Evolutionary conservation across 2,329 filamentous ascomycete genomes (phyloP), one percentile per base, ranked within the genome.

Genomic region (Hawksworthiomyces lignivorus): DNA sequence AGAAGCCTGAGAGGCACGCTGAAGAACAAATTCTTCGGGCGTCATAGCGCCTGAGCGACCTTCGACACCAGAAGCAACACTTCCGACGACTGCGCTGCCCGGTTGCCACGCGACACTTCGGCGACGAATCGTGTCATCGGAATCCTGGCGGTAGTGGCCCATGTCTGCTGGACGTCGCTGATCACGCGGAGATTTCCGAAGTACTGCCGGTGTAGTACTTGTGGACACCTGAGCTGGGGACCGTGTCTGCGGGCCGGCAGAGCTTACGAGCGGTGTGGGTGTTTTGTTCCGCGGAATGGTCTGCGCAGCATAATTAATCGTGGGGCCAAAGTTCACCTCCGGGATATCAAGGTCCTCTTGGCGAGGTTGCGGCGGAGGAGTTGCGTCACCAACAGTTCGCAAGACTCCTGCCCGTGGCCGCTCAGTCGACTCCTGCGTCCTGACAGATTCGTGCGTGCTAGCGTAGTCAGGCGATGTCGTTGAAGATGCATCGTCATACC

Each of bases 301-400:
- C 33, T 54, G 48, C 11, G 62, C 64, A 26, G 57, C 63, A 44
- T 87, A 82, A 46, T 84, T 82, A 52, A 86, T 65, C 0, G 89
- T 95, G 6, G 82, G 87, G 0, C 90, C 90, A 62, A 96, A 96
- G 59, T 96, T 82, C 48, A 95, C 76, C 5, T 73, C 65, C 1
- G 87, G 86, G 46, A 94, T 79, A 43, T 77, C 71, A 19, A 75
- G 68, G 12, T 66, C 56, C 1, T 57, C 38, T 6, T 36, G n/a
- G 9, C 36, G 21, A 19, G 12, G 35, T 7, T 11, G 34, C 11
- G 22, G 4, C 2, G 35, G 28, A 1, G 44, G 22, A 1, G 31
- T n/a, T 5, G 56, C 54, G n/a, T 68, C 68, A 4, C 87, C 88
- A 10, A 89, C 80, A 2, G 84, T 87, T 57, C 83, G 88, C 57